Evolutionary conservation across 2,329 filamentous ascomycete genomes (phyloP).

Genomic region (Stemphylium beticola): DNA sequence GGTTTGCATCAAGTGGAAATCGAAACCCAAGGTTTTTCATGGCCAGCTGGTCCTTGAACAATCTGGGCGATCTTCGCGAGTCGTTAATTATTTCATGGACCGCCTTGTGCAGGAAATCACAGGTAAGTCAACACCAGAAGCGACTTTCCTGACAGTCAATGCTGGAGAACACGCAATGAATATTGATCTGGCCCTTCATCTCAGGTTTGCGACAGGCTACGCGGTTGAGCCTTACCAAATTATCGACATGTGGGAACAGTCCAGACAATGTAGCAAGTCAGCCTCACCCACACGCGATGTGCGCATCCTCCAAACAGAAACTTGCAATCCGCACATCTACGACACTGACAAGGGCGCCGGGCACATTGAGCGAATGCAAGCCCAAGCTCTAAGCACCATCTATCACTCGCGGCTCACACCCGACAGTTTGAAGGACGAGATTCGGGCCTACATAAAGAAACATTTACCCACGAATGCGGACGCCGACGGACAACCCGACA

Average conservation of each 20-base stretch:
- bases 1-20: constrained; percentile 29
- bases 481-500: too few relatives aligned
- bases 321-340: constrained; percentile 23
- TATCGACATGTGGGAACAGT: constrained; percentile 17
- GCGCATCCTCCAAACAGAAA: constrained; percentile 23
- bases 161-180: constrained; percentile 27
- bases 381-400: constrained; percentile 13
- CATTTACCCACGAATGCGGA: too few relatives aligned
- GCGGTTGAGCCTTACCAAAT: constrained; percentile 25
- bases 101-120: constrained; percentile 4
- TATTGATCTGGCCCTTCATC: constrained; percentile 15
- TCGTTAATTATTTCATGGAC: constrained; percentile 25
- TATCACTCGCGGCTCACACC: constrained; percentile 16
- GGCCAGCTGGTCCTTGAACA: constrained; percentile 12
- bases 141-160: constrained; percentile 17
- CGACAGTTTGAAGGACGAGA: constrained; percentile 3
- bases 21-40: constrained; percentile 20
- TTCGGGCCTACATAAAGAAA: not conserved
- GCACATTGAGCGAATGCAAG: constrained; percentile 21
- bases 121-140: not conserved
- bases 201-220: constrained; percentile 22
- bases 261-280: not conserved
- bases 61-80: constrained; percentile 20
- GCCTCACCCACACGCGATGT: not conserved
- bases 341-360: constrained; percentile 14